phyloP scores from a whole-genome alignment of 106 monocot species.

The Iris macrosiphon region DNA sequence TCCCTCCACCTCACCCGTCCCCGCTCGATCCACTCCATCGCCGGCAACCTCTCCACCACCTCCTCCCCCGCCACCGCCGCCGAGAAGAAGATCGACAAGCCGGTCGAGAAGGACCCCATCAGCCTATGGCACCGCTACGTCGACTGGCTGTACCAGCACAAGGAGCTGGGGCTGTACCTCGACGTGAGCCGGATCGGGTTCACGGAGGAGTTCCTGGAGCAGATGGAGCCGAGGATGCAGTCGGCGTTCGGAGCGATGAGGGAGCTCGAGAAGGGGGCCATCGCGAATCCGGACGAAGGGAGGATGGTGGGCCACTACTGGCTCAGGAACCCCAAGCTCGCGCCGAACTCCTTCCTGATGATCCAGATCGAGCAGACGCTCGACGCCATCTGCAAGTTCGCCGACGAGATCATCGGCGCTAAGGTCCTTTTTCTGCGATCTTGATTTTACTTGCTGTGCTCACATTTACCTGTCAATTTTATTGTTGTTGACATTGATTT shows the following conservation, averaged over 20 bases:
- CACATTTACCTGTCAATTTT: too few species aligned
- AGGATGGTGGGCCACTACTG: slow-evolving; percentile 99
- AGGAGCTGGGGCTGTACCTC: slow-evolving; percentile 77
- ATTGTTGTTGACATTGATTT: too few species aligned
- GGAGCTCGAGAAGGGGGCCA: slow-evolving; percentile 90
- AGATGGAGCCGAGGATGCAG: slow-evolving; percentile 83
- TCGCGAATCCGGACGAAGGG: slow-evolving; percentile 93
- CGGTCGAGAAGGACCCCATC: slow-evolving; percentile 58
- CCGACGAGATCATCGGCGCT: slow-evolving; percentile 54
- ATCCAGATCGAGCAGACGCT: slow-evolving; percentile 74
- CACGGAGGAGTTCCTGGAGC: slow-evolving; percentile 63
- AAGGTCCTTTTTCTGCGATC: too few species aligned
- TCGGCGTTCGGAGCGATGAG: slow-evolving; percentile 67
- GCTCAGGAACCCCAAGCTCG: slow-evolving; percentile 61
- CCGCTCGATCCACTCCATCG: slow-evolving; percentile 24
- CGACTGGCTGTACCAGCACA: slow-evolving; percentile 95
- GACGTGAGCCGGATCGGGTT: slow-evolving; percentile 95
- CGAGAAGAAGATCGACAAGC: background rate
- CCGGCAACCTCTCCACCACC: slow-evolving; percentile 8
- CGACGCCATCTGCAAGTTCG: slow-evolving; percentile 58
- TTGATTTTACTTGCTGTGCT: too few species aligned
- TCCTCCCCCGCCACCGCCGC: background rate
- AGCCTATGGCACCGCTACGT: slow-evolving; percentile 84
- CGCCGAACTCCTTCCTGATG: slow-evolving; percentile 60
- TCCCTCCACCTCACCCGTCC: slow-evolving; percentile 1